A percentile compares a stretch with the other conserved stretches of the same genome.
These are phyloP conservation scores for Ogataea haglerorum DNA, from an alignment of 805 yeast species.

Conservation along the genomic window DNA sequence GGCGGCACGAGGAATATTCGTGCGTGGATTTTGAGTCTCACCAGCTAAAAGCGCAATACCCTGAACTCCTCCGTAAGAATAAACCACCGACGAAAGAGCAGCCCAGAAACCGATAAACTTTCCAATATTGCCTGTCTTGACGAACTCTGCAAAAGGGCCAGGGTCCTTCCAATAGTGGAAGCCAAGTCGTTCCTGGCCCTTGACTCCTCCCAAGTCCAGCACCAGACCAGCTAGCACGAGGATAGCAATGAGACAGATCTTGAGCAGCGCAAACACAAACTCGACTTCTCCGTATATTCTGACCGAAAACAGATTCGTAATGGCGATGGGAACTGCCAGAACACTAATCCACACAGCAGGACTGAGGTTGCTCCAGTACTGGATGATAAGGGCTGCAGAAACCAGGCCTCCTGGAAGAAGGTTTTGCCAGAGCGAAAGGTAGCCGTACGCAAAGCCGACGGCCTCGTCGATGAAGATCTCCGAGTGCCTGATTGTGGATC, in stretches of 20 bases:
- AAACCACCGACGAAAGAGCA: slow-evolving; percentile 55
- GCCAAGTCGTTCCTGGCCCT: slow-evolving; percentile 39
- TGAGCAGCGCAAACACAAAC: slow-evolving; percentile 58
- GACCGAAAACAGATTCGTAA: slow-evolving; percentile 47
- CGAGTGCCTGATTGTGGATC: slow-evolving; percentile 44
- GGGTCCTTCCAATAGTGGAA: slow-evolving; percentile 34
- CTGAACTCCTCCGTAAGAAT: slow-evolving; percentile 54
- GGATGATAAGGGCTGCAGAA: slow-evolving; percentile 53
- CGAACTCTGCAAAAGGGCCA: slow-evolving; percentile 45
- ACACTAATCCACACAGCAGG: slow-evolving; percentile 56
- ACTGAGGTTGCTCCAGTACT: slow-evolving; percentile 53
- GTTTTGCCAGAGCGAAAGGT: slow-evolving; percentile 40
- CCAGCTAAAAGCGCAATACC: slow-evolving; percentile 25
- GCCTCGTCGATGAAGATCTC: slow-evolving; percentile 39
- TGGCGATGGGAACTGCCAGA: slow-evolving; percentile 41
- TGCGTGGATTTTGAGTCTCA: slow-evolving; percentile 23
- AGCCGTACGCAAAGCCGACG: slow-evolving; percentile 54
- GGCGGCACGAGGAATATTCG: slow-evolving; percentile 25
- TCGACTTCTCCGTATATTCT: slow-evolving; percentile 46
- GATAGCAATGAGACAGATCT: slow-evolving; percentile 58
- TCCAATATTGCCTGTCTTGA: slow-evolving; percentile 49
- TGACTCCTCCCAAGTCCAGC: slow-evolving; percentile 61
- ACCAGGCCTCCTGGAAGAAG: slow-evolving; percentile 56
- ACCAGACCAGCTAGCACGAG: slow-evolving; percentile 49
- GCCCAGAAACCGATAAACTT: slow-evolving; percentile 38